Percentiles rank a stretch among this genome's conserved stretches.
Evolutionary conservation across 768 basidiomycete genomes (phyloP).

Genomic region (Pleurotus djamor): DNA sequence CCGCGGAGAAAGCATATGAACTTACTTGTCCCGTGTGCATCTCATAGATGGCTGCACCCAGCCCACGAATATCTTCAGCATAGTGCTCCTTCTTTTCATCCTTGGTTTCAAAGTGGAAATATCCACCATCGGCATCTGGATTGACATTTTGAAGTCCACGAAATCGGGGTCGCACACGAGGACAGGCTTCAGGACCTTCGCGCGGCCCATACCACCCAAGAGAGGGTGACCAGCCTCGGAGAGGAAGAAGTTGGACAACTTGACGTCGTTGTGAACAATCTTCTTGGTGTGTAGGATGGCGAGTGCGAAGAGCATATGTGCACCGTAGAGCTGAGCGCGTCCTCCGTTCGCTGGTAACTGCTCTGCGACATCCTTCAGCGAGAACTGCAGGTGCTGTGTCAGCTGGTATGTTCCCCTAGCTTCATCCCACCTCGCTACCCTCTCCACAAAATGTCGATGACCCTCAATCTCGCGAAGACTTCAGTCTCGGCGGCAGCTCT

Average conservation of each 20-base stretch:
- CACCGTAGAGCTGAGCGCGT: no score
- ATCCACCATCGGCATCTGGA: neutral
- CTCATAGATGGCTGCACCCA: neutral
- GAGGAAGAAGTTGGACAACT: neutral
- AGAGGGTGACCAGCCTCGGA: neutral
- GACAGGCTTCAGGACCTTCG: neutral
- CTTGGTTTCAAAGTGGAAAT: neutral
- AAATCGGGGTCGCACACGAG: neutral
- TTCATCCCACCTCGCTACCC: no score
- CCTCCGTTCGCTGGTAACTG: no score
- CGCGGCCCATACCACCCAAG: neutral
- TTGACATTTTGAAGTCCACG: neutral
- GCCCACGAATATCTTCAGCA: neutral
- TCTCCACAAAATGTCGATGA: no score
- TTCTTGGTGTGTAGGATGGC: no score
- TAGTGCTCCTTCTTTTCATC: neutral
- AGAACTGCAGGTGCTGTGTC: no score
- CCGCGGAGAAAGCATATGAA: neutral
- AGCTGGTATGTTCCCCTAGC: no score
- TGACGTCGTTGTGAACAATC: neutral
- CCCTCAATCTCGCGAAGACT: neutral
- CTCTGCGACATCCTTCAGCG: no score
- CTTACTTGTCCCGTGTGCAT: neutral
- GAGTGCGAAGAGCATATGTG: no score
- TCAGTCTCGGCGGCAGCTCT: neutral